phyloP scores from a whole-genome alignment of 2,329 filamentous ascomycete species.

The Fusarium penzigii region DNA sequence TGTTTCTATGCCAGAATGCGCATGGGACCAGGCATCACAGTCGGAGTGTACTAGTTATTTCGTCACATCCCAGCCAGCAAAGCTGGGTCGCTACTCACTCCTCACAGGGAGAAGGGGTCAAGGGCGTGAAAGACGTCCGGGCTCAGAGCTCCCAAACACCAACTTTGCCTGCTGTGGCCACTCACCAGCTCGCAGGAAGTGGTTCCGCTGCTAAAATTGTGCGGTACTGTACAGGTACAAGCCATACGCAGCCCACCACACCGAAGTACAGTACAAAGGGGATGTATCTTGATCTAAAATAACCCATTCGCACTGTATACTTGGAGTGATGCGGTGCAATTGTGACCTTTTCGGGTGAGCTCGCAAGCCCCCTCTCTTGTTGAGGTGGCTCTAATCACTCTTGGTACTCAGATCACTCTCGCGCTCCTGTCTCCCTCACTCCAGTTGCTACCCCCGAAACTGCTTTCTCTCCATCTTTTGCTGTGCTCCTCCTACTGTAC shows the following conservation, averaged over 20 bases:
- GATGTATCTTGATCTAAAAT: conserved; percentile 30
- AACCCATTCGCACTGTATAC: conserved; percentile 39
- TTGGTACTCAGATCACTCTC: conserved; percentile 13
- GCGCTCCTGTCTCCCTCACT: conserved; percentile 3
- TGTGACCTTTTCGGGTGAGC: conserved; percentile 8
- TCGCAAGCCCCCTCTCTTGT: conserved; percentile 29
- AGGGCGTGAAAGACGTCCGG: conserved; percentile 19
- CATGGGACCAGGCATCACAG: background rate
- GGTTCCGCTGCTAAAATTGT: conserved; percentile 29
- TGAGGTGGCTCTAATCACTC: conserved; percentile 16
- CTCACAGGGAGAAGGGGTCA: background rate
- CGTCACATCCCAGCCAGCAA: background rate
- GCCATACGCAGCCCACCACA: conserved; percentile 31
- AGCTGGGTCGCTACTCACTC: background rate
- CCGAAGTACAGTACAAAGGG: conserved; percentile 38
- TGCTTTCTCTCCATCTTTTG: background rate
- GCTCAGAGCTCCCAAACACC: conserved; percentile 24
- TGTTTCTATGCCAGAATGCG: background rate
- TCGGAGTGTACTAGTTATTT: background rate
- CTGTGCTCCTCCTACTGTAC: conserved; percentile 5
- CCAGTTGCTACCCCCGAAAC: too few species aligned
- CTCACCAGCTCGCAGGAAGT: conserved; percentile 22
- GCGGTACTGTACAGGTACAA: conserved; percentile 44
- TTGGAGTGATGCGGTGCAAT: conserved; percentile 17
- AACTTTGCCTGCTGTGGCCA: conserved; percentile 19